Base-by-base conservation (phyloP, 139 green algal genomes). In the Desmodesmus armatus region DNA sequence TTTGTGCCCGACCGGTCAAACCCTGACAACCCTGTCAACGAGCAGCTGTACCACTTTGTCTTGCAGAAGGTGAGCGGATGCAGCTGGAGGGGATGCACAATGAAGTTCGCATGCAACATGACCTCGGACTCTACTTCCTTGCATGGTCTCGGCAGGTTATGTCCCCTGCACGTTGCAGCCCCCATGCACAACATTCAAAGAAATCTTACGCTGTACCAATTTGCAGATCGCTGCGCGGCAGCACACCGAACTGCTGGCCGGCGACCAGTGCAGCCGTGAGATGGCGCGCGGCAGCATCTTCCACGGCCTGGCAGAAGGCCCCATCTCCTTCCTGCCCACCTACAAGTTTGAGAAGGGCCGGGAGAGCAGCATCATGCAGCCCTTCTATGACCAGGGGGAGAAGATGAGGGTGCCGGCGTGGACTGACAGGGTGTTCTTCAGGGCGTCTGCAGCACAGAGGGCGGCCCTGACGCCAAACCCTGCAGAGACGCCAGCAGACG, bases 401-500 rank as follows among this genome's bases (percentile, higher is more conserved):
- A 99, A 99, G 91, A 82, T 88, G 75, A 87, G 96, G 5, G 85
- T 98, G 27, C 96, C 96, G 1, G 91, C 95, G 9, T 99, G 94
- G 94, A 98, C 94, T 31, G 97, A 99, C 90, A 93, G 97, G 62
- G 90, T 99, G 29, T 92, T 99, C n/a, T 98, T 94, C 84, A 83
- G 97, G 3, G 97, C 94, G 72, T 73, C 67, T 65, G 53, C 89
- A 33, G 11, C 51, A 40, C 80, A 86, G 80, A 25, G 78, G 29
- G 81, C 84, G 9, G 82, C 87, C 15, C 81, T 90, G 58, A 31
- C 43, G 66, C 13, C 27, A 15, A 69, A 69, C 13, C 3, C 49
- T 27, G 37, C 3, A 11, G 80, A 51, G 49, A 35, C 80, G 31
- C 63, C 35, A 1, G 49, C 37, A 41, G 80, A 88, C 17, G 75